These are phyloP conservation scores for Clonostachys sp. DNA, from an alignment of 2,329 filamentous ascomycete species.

Conservation along the genomic window DNA sequence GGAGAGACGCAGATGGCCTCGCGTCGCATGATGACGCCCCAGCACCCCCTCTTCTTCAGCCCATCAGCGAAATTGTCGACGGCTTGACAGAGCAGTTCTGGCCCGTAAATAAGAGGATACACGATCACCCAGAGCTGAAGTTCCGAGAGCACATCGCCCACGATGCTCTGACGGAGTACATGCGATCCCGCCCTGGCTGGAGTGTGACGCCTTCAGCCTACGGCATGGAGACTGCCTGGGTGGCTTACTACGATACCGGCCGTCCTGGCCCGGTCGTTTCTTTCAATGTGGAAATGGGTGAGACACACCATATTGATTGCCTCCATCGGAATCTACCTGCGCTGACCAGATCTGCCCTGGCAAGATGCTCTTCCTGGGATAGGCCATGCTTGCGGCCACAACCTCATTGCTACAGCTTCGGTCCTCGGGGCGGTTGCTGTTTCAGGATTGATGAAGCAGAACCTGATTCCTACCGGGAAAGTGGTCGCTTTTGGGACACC, in stretches of 20 bases:
- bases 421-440: constrained; percentile 30
- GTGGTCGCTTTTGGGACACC: constrained; percentile 33
- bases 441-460: constrained; percentile 20
- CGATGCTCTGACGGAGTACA: constrained; percentile 27
- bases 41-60: too few species aligned
- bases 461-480: constrained; percentile 17
- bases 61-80: too few species aligned
- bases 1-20: too few species aligned
- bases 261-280: constrained; percentile 27
- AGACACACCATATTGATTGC: background rate
- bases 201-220: constrained; percentile 32
- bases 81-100: constrained; percentile 6
- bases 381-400: constrained; percentile 40
- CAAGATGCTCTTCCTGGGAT: constrained; percentile 41
- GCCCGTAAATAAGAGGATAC: constrained; percentile 44
- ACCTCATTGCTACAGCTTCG: constrained; percentile 33
- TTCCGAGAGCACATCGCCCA: constrained; percentile 37
- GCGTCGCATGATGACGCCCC: too few species aligned
- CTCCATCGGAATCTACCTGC: constrained; percentile 31
- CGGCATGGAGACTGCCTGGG: constrained; percentile 36
- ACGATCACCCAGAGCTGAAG: constrained; percentile 35
- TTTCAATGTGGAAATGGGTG: constrained; percentile 30
- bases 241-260: constrained; percentile 30
- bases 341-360: constrained; percentile 18
- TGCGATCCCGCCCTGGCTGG: constrained; percentile 25